Base-by-base conservation (phyloP, 305 asterid species). In the Coffea humblotiana region DNA sequence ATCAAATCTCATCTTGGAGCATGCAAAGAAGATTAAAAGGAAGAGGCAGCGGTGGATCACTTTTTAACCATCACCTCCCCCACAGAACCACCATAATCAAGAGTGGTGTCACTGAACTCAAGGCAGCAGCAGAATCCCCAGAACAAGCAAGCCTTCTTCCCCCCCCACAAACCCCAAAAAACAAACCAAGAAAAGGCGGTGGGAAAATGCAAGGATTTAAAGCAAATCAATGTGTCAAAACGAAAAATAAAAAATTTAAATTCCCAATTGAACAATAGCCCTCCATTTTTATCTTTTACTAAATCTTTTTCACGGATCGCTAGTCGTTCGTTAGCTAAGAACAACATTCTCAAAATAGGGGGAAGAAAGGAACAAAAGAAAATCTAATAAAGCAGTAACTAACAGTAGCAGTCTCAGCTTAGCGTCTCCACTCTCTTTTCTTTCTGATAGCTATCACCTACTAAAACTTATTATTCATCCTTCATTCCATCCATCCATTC, bases 401-500 rank as follows among this genome's bases (percentile, higher is more conserved):
- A 81, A 64, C 21, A 47, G 74, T 77, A 48, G 65, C 58, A 63
- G 83, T 73, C 73, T 77, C 3, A 49, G 54, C 73, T 77, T 29
- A 64, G 8, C 1, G 15, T 12, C 18, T 37, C 67, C 43, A 37
- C 5, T n/a, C 37, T 61, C 14, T 52, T n/a, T 40, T 67, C 68
- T 35, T 79, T 73, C 74, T 37, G 84, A 19, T 82, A 73, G 51
- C 84, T 83, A 14, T 2, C 58, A 14, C 16, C 74, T 75, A 74
- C 74, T 79, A 67, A 77, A 47, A 29, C 85, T 90, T 85, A 85
- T 87, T 56, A 56, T 56, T 77, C 68, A 79, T 84, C 79, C 78
- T 45, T 79, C 54, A 37, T 78, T 78, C 68, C 61, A 45, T 69
- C 72, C 75, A 82, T 75, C 70, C 19, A 14, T 12, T 18, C 45